Evolutionary conservation across 2,329 filamentous ascomycete genomes (phyloP).

Genomic region (Calycina herbarum): DNA sequence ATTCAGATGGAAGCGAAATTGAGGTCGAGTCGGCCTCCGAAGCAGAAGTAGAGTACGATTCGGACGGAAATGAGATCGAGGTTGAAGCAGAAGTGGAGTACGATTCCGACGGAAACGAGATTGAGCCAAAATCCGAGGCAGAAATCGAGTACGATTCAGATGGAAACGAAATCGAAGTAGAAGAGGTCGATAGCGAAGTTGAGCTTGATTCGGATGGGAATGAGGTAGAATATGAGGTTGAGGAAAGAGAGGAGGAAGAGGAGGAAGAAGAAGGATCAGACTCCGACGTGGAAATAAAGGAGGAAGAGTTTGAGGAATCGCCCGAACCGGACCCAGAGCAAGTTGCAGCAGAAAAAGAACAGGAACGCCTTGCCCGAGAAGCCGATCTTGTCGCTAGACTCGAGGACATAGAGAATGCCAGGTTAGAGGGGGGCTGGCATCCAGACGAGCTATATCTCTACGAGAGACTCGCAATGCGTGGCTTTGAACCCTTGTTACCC

Average conservation of each 20-base stretch:
- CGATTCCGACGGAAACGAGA: conserved; percentile 12
- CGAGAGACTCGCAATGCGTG: conserved; percentile 34
- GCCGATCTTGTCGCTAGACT: conserved; percentile 28
- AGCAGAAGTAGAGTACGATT: conserved; percentile 16
- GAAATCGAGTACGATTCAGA: conserved; percentile 16
- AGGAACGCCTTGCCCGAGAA: conserved; percentile 35
- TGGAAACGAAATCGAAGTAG: conserved; percentile 11
- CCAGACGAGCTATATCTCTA: conserved; percentile 34
- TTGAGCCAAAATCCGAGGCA: conserved; percentile 1
- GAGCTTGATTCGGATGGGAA: conserved; percentile 8
- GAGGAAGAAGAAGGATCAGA: conserved; percentile 12
- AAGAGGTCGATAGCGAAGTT: conserved; percentile 14
- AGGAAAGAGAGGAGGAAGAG: conserved; percentile 12
- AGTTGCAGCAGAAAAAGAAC: conserved; percentile 29
- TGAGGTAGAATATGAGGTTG: conserved; percentile 13
- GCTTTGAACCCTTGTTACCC: conserved; percentile 36
- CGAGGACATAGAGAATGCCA: conserved; percentile 30
- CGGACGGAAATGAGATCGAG: conserved; percentile 11
- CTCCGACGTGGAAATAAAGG: conserved; percentile 10
- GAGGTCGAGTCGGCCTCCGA: background rate
- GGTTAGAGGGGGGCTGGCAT: conserved; percentile 33
- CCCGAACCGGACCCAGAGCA: conserved; percentile 16
- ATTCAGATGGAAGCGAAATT: conserved; percentile 10
- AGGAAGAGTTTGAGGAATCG: conserved; percentile 16
- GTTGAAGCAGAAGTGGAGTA: conserved; percentile 11